These are phyloP conservation scores for Talaromyces sp. DNA, from an alignment of 2,329 filamentous ascomycete species.

Conservation along the genomic window DNA sequence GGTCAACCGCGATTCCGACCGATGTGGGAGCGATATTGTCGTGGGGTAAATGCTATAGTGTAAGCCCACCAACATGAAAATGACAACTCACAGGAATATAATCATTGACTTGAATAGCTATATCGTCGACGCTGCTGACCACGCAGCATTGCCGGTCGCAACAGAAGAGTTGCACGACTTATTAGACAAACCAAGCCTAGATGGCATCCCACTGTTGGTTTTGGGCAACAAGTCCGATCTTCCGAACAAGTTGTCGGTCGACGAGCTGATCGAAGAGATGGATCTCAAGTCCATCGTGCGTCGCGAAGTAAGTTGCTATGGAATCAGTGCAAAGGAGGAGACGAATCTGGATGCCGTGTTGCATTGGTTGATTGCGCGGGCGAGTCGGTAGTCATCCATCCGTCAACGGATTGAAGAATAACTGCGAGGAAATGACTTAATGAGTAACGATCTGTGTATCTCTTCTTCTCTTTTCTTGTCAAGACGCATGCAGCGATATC, in stretches of 20 bases:
- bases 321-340: slow-evolving; percentile 97
- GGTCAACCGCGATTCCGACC: slow-evolving; percentile 94
- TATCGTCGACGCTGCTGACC: slow-evolving; percentile 94
- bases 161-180: slow-evolving; percentile 89
- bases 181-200: slow-evolving; percentile 76
- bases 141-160: slow-evolving; percentile 73
- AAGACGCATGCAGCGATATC: slow-evolving; percentile 46
- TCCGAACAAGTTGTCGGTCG: slow-evolving; percentile 82
- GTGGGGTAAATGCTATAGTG: slow-evolving; percentile 95
- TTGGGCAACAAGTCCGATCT: slow-evolving; percentile 97
- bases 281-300: slow-evolving; percentile 84
- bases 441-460: slow-evolving; percentile 17
- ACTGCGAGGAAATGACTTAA: slow-evolving; percentile 5
- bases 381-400: slow-evolving; percentile 59
- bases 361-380: slow-evolving; percentile 91
- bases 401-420: neutral
- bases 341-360: slow-evolving; percentile 96
- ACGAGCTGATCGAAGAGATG: slow-evolving; percentile 90
- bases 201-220: slow-evolving; percentile 87
- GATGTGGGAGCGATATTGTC: slow-evolving; percentile 99
- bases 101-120: slow-evolving; percentile 54
- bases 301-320: slow-evolving; percentile 96
- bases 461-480: slow-evolving; percentile 29
- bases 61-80: slow-evolving; percentile 39
- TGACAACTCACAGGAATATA: too few relatives aligned